Evolutionary conservation across 1,284 basidiomycete genomes (phyloP).

Genomic region (Rhodotorula sp.): DNA sequence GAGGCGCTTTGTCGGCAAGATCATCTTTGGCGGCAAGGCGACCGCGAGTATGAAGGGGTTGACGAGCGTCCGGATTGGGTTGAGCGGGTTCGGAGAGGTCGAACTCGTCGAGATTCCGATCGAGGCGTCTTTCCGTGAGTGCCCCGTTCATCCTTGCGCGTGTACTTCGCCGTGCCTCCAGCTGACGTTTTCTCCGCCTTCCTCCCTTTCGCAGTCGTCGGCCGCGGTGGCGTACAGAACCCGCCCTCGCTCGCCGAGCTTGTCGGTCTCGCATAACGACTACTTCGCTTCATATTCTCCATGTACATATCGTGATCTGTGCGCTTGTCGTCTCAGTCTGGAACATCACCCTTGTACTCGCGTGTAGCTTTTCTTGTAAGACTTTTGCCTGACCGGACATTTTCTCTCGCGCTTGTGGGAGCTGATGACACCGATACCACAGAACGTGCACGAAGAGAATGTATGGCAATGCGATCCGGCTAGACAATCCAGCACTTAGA

Average conservation of each 20-base stretch:
- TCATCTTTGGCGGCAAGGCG: constrained; percentile 32
- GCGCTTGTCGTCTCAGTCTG: not conserved
- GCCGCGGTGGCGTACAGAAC: constrained; percentile 8
- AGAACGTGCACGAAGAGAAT: too few relatives aligned
- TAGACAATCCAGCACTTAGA: too few relatives aligned
- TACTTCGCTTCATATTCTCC: not conserved
- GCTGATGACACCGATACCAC: too few relatives aligned
- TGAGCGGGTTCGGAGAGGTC: constrained; percentile 34
- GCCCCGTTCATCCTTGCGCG: not conserved
- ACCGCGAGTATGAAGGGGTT: constrained; percentile 38
- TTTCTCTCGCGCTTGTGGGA: too few relatives aligned
- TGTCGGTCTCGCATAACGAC: not conserved
- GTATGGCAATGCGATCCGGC: too few relatives aligned
- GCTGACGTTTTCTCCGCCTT: not conserved
- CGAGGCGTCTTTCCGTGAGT: constrained; percentile 34
- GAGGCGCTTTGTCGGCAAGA: constrained; percentile 34
- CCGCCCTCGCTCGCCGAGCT: constrained; percentile 2
- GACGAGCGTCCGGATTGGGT: constrained; percentile 24
- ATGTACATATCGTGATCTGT: not conserved
- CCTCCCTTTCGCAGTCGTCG: not conserved
- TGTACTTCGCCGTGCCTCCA: not conserved
- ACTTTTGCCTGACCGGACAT: too few relatives aligned
- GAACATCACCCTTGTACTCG: too few relatives aligned
- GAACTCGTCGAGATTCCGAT: constrained; percentile 31
- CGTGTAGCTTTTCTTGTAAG: too few relatives aligned